Percentiles rank a stretch among this genome's conserved stretches.
phyloP scores from a whole-genome alignment of 2,329 filamentous ascomycete species.

The Fusarium pseudograminearum region DNA sequence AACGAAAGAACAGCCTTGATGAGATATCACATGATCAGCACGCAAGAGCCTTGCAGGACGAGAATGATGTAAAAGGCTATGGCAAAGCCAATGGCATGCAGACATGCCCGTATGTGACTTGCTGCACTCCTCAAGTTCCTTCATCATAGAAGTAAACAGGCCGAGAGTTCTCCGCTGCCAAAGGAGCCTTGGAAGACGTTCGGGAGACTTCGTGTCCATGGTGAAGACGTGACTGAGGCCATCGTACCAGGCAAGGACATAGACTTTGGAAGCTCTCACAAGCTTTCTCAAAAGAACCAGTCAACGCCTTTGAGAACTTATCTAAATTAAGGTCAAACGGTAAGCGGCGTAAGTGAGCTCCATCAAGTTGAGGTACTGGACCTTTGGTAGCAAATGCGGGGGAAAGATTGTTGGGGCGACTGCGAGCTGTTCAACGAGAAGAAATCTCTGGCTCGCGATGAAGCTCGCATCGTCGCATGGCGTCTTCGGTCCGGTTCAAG shows the following conservation, averaged over 20 bases:
- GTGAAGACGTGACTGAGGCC: not conserved
- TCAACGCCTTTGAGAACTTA: not conserved
- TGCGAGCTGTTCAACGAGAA: not conserved
- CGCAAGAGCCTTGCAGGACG: not conserved
- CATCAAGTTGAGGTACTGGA: not conserved
- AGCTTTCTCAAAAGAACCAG: not conserved
- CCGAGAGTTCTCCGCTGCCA: not conserved
- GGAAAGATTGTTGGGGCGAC: not conserved
- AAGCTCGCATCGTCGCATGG: not conserved
- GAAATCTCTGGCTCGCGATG: not conserved
- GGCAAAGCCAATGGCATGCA: not conserved
- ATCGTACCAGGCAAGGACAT: not conserved
- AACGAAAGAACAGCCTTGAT: not conserved
- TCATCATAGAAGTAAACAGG: not conserved
- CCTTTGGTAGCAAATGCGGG: not conserved
- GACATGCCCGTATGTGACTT: not conserved
- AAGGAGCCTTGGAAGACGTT: not conserved
- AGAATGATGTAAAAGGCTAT: not conserved
- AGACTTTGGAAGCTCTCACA: not conserved
- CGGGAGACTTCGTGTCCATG: not conserved
- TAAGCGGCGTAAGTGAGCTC: not conserved
- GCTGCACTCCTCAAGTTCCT: not conserved
- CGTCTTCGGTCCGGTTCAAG: slow-evolving; percentile 20
- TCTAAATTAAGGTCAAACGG: not conserved
- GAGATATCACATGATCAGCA: not conserved